Evolutionary conservation across 2,329 filamentous ascomycete species (phyloP).

Genomic region (Claviceps sp.): DNA sequence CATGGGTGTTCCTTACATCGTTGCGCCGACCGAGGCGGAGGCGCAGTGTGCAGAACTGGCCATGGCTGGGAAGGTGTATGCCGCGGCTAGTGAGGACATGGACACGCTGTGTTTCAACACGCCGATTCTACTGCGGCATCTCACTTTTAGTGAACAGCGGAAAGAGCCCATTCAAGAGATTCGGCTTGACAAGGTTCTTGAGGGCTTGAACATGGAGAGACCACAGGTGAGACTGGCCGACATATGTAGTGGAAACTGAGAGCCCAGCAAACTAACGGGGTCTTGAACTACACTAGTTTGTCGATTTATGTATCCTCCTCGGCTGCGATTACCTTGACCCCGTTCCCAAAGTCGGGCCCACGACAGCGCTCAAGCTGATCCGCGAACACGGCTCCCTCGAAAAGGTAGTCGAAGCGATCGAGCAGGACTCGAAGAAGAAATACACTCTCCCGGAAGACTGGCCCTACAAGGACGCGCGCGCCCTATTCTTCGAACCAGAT

Average conservation of each 20-base stretch:
- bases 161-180: constrained; percentile 98
- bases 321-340: constrained; percentile 97
- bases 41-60: constrained; percentile 90
- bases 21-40: constrained; percentile 93
- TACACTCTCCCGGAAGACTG: constrained; percentile 89
- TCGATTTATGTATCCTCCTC: constrained; percentile 93
- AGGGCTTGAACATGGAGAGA: constrained; percentile 77
- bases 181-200: constrained; percentile 70
- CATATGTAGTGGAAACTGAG: not conserved
- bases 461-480: constrained; percentile 84
- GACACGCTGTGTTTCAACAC: constrained; percentile 93
- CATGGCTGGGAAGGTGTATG: constrained; percentile 86
- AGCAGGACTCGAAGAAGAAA: constrained; percentile 65
- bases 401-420: constrained; percentile 67
- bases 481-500: constrained; percentile 84
- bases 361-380: constrained; percentile 85
- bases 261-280: constrained; percentile 5
- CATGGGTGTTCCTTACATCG: constrained; percentile 92
- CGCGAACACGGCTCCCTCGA: constrained; percentile 83
- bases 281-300: constrained; percentile 48
- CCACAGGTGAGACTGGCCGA: constrained; percentile 47
- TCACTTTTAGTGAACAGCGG: constrained; percentile 93
- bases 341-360: constrained; percentile 85
- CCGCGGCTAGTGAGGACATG: constrained; percentile 96
- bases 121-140: constrained; percentile 78